These are phyloP conservation scores for Escallonia rubra DNA, from an alignment of 129 eudicot species.

Conservation along the genomic window DNA sequence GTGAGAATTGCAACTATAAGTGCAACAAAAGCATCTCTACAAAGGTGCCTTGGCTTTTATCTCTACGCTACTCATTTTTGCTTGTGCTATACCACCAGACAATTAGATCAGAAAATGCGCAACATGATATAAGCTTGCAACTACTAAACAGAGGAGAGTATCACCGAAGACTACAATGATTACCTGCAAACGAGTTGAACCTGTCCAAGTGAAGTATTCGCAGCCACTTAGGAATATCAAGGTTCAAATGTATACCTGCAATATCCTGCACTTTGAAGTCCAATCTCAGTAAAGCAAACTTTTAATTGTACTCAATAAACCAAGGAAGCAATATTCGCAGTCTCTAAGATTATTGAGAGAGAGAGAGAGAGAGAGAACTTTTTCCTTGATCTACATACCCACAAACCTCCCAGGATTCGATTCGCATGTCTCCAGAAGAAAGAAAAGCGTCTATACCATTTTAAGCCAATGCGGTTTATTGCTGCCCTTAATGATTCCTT, in stretches of 20 bases:
- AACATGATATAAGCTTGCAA: no score
- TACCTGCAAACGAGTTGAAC: slow-evolving; percentile 79
- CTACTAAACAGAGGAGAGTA: no score
- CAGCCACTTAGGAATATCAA: slow-evolving; percentile 82
- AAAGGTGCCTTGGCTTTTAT: no score
- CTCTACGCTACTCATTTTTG: no score
- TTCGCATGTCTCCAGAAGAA: slow-evolving; percentile 63
- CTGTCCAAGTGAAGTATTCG: slow-evolving; percentile 69
- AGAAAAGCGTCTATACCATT: slow-evolving; percentile 83
- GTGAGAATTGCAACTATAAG: no score
- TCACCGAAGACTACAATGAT: background rate
- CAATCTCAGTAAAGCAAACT: slow-evolving; percentile 13
- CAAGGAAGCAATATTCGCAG: background rate
- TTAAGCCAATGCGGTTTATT: slow-evolving; percentile 40
- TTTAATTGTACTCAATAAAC: slow-evolving; percentile 1
- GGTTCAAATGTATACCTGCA: slow-evolving; percentile 87
- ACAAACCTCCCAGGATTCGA: slow-evolving; percentile 61
- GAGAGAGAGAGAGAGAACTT: background rate
- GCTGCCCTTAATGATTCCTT: slow-evolving; percentile 75
- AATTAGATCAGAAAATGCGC: no score
- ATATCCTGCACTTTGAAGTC: slow-evolving; percentile 60
- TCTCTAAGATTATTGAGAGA: background rate
- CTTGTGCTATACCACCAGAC: no score
- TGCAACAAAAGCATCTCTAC: no score
- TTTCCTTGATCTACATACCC: slow-evolving; percentile 54